These are phyloP conservation scores for Saturnispora ahearnii DNA, from an alignment of 805 yeast genomes.

Conservation along the genomic window DNA sequence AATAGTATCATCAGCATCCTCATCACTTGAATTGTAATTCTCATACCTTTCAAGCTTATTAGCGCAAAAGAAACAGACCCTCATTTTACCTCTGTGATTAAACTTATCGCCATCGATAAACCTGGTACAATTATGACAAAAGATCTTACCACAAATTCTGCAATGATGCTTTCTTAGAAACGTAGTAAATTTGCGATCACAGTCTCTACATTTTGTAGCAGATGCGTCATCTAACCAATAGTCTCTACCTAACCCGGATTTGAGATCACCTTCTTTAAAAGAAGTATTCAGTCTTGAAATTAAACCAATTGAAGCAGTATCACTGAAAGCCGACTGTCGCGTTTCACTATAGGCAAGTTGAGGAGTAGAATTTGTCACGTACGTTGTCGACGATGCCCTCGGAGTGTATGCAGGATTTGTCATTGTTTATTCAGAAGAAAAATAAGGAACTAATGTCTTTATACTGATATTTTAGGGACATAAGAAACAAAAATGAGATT, in stretches of 20 bases:
- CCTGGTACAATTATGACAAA: conserved; percentile 75
- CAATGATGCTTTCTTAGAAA: conserved; percentile 93
- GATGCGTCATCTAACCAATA: conserved; percentile 97
- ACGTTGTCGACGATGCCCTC: conserved; percentile 2
- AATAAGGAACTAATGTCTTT: not conserved
- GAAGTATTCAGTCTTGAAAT: conserved; percentile 14
- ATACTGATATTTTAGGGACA: not conserved
- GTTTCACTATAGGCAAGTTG: conserved; percentile 1
- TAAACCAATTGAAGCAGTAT: conserved; percentile 4
- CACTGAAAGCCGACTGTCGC: not conserved
- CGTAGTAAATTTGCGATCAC: conserved; percentile 72
- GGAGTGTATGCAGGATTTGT: conserved; percentile 3
- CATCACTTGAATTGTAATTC: conserved; percentile 54
- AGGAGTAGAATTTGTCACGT: not conserved
- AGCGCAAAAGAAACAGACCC: conserved; percentile 71
- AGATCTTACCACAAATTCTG: conserved; percentile 91
- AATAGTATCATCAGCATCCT: conserved; percentile 22
- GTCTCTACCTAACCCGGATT: conserved; percentile 52
- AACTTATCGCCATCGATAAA: conserved; percentile 59
- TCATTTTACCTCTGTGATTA: conserved; percentile 55
- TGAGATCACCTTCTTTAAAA: conserved; percentile 15
- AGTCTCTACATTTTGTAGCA: conserved; percentile 78
- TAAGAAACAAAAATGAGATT: not conserved
- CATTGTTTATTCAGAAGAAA: not conserved
- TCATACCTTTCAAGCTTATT: conserved; percentile 56